Conservation (phyloP, 768 basidiomycete genomes). For the Crassisporium funariophilum region DNA sequence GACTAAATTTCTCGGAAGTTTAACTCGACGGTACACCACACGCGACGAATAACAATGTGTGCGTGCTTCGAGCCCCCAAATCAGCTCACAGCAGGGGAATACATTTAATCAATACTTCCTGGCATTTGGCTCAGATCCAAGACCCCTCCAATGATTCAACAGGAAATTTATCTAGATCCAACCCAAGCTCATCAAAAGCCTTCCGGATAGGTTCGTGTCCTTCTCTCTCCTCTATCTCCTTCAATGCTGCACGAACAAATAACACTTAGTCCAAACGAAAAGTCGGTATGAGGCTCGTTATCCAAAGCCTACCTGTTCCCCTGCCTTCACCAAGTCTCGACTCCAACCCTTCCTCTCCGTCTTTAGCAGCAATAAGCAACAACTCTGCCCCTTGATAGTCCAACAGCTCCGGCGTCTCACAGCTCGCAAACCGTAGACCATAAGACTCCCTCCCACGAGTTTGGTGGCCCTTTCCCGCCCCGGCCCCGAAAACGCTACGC, state of each 20-base stretch:
- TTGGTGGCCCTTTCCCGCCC: constrained; percentile 11
- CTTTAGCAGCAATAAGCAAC: constrained; percentile 53
- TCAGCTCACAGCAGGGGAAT: too few species aligned
- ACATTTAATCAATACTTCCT: too few species aligned
- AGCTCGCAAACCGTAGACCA: constrained; percentile 54
- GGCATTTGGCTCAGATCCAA: constrained; percentile 47
- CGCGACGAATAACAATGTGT: too few species aligned
- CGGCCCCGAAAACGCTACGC: constrained; percentile 47
- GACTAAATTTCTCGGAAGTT: too few species aligned
- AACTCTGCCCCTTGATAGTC: constrained; percentile 57
- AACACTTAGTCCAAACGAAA: background rate
- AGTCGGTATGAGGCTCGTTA: background rate
- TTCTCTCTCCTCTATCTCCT: constrained; percentile 40
- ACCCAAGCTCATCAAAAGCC: constrained; percentile 47
- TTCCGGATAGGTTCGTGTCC: constrained; percentile 38
- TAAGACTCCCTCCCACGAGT: constrained; percentile 44
- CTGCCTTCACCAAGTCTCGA: constrained; percentile 52
- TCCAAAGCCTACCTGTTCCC: constrained; percentile 43
- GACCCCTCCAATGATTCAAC: constrained; percentile 51
- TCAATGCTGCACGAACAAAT: constrained; percentile 35
- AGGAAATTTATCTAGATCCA: constrained; percentile 43
- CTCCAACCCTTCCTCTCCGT: constrained; percentile 49
- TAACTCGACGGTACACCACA: too few species aligned
- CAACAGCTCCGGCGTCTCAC: constrained; percentile 52
- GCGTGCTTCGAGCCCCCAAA: too few species aligned